A percentile compares a stretch with the other conserved stretches of the same genome.
Conservation (phyloP, 164 flowering plant genomes). For the Umbellularia californica region DNA sequence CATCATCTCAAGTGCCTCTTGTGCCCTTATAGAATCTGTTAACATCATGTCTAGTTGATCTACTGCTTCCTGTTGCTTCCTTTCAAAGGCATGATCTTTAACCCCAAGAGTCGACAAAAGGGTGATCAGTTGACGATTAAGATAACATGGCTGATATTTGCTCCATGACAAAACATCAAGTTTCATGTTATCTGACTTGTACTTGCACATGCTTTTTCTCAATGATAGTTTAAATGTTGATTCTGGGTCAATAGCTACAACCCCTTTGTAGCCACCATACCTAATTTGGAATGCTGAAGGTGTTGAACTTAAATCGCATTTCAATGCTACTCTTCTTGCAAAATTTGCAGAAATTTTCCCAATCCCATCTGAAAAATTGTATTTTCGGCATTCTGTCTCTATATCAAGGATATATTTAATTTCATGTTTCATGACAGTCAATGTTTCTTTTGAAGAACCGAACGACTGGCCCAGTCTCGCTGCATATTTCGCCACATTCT, state of each 20-base stretch:
- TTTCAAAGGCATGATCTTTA: constrained; percentile 49
- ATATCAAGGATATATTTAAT: constrained; percentile 57
- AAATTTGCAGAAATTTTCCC: constrained; percentile 81
- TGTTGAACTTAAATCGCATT: constrained; percentile 40
- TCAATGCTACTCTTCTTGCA: constrained; percentile 64
- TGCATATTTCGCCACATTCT: constrained; percentile 84
- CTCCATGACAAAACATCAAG: constrained; percentile 74
- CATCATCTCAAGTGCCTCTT: constrained; percentile 66
- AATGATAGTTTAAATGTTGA: constrained; percentile 53
- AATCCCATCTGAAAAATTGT: constrained; percentile 88
- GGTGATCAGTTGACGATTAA: constrained; percentile 79
- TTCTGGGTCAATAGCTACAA: constrained; percentile 78
- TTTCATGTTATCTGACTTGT: constrained; percentile 44
- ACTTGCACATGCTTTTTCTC: constrained; percentile 77
- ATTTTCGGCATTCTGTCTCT: constrained; percentile 23
- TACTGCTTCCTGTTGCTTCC: constrained; percentile 64
- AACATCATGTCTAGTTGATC: constrained; percentile 53
- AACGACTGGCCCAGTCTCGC: constrained; percentile 93
- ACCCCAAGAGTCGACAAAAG: constrained; percentile 90
- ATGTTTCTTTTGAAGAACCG: constrained; percentile 73
- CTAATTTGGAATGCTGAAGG: constrained; percentile 92
- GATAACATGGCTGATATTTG: constrained; percentile 74
- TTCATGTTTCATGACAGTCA: constrained; percentile 48
- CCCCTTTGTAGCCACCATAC: constrained; percentile 90
- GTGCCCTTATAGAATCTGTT: constrained; percentile 56